Base-by-base conservation (phyloP, 768 basidiomycete species). In the Amanita phalloides region DNA sequence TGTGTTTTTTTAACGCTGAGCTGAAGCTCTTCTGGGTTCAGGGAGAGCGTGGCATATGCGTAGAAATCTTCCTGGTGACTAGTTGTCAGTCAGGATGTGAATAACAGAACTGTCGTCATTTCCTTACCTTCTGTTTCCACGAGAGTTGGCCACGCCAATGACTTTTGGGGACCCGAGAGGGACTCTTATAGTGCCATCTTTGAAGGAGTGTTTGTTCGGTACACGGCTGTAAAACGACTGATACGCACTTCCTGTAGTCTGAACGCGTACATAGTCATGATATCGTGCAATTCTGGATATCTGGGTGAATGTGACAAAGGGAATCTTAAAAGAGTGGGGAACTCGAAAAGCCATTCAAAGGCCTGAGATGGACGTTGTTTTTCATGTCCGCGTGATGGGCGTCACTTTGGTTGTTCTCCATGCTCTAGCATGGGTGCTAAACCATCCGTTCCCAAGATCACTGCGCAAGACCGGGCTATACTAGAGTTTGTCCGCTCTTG, bases 381-480 rank as follows among this genome's bases (percentile, higher is more conserved):
- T 50, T 36, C 38, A 35, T 38, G 17, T 33, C 49, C 49, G 14
- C 36, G 28, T 49, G 25, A 33, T 39, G 41, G n/a, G 4, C 46
- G 4, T 26, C 21, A n/a, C 14, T 35, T 38, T 38, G 23, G 45
- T 11, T 39, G 49, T 45, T 6, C 38, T 48, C 30, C 13, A 37
- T 51, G 28, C 41, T 30, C 30, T 51, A 44, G 48, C 33, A 89
- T 89, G 86, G 86, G 86, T 53, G 74, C 66, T 60, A 77, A 71
- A 57, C 84, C 87, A 65, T 89, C 87, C 35, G 66, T 75, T 32
- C 91, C 90, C 45, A 96, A 89, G 73, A 81, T 99, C 56, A 97
- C 96, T 17, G 72, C 81, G 26, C 94, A 94, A 62, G 96, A 99
- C 67, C 81, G 86, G 57, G 95, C 96, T 41, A 87, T 99, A 55